Evolutionary conservation across 1,139 yeast genomes (phyloP).

Genomic region (Lodderomyces pseudojiufengensis): DNA sequence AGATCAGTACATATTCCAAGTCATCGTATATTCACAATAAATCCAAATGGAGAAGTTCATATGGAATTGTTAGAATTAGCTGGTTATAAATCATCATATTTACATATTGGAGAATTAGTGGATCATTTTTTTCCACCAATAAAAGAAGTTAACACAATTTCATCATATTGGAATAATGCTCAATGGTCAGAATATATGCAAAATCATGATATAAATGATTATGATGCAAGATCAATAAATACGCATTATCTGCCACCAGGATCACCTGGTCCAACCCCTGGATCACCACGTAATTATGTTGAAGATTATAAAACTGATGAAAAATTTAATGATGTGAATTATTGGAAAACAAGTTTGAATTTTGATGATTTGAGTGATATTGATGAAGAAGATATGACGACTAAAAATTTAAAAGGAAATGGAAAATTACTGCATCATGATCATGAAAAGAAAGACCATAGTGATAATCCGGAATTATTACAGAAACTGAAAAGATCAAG

Average conservation of each 20-base stretch:
- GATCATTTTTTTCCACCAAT: slow-evolving; percentile 98
- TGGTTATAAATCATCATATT: slow-evolving; percentile 84
- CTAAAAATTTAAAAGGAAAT: slow-evolving; percentile 12
- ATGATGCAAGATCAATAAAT: slow-evolving; percentile 10
- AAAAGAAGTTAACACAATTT: slow-evolving; percentile 33
- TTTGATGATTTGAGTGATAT: slow-evolving; percentile 48
- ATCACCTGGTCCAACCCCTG: slow-evolving; percentile 16
- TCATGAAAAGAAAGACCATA: slow-evolving; percentile 13
- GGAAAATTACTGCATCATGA: slow-evolving; percentile 8
- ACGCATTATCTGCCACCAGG: slow-evolving; percentile 14
- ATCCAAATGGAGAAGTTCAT: slow-evolving; percentile 95
- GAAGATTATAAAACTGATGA: slow-evolving; percentile 45
- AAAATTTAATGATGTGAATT: slow-evolving; percentile 79
- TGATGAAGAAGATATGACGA: slow-evolving; percentile 5
- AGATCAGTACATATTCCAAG: slow-evolving; percentile 93
- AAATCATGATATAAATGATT: slow-evolving; percentile 8
- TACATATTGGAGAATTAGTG: slow-evolving; percentile 87
- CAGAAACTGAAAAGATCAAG: slow-evolving; percentile 6
- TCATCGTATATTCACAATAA: slow-evolving; percentile 91
- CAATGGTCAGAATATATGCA: slow-evolving; percentile 35
- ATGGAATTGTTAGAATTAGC: slow-evolving; percentile 94
- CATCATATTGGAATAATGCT: slow-evolving; percentile 36
- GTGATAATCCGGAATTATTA: slow-evolving; percentile 26
- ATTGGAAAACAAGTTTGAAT: slow-evolving; percentile 84
- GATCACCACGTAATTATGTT: slow-evolving; percentile 18